Conservation (phyloP, 2,329 filamentous ascomycete species). For the Scedosporium dehoogii region DNA sequence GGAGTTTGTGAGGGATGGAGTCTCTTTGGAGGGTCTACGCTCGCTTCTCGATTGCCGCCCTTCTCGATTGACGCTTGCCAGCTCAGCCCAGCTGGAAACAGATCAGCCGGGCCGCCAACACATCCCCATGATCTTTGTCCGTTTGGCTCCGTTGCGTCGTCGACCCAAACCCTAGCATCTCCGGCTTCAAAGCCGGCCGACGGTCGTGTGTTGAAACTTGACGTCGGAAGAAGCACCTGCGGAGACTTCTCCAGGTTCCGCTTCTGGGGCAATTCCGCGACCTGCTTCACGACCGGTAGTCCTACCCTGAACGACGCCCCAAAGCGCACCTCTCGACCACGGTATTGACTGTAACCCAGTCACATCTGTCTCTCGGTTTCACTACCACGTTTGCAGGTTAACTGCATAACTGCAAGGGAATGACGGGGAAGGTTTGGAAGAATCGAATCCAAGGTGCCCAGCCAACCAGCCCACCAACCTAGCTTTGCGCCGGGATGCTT, state of each 20-base stretch:
- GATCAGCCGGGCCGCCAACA: too few species aligned
- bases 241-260: neutral
- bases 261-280: neutral
- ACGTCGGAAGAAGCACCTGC: neutral
- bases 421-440: neutral
- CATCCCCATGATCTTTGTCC: too few species aligned
- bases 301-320: neutral
- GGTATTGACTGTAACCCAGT: neutral
- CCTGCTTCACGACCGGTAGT: neutral
- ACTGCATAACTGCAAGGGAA: neutral
- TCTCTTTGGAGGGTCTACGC: too few species aligned
- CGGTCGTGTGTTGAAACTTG: neutral
- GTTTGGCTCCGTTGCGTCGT: too few species aligned
- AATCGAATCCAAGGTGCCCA: neutral
- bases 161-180: neutral
- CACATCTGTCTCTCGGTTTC: neutral
- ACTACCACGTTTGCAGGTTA: neutral
- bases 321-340: neutral
- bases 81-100: too few species aligned
- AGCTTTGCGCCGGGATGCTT: too few species aligned
- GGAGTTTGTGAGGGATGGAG: too few species aligned
- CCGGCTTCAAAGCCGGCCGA: neutral
- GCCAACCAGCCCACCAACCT: too few species aligned
- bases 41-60: too few species aligned
- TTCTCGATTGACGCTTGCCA: too few species aligned